phyloP scores from a whole-genome alignment of 371 early-diverging fungal species.

The Mucor ambiguus region DNA sequence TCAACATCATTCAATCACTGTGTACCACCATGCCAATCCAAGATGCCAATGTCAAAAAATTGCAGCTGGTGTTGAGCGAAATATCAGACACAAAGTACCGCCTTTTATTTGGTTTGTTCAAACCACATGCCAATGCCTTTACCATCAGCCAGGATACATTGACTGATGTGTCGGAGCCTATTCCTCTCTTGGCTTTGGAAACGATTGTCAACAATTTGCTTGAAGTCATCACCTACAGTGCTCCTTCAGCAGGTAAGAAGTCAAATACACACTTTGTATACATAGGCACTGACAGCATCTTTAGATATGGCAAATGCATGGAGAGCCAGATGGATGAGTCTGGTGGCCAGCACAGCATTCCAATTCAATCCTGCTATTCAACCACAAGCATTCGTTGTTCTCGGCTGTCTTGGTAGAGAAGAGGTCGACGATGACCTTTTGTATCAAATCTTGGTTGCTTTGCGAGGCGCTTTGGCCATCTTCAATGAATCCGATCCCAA shows the following conservation, averaged over 20 bases:
- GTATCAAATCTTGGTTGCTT: conserved; percentile 86
- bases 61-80: conserved; percentile 64
- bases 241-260: conserved; percentile 65
- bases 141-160: conserved; percentile 65
- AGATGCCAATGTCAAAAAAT: conserved; percentile 61
- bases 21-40: conserved; percentile 76
- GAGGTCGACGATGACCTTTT: conserved; percentile 88
- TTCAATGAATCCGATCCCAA: conserved; percentile 82
- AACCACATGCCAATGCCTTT: conserved; percentile 73
- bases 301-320: conserved; percentile 77
- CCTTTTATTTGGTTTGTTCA: conserved; percentile 79
- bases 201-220: conserved; percentile 79
- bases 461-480: conserved; percentile 82
- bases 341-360: conserved; percentile 91
- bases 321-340: conserved; percentile 90
- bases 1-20: conserved; percentile 88
- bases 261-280: neutral
- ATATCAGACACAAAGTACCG: conserved; percentile 79
- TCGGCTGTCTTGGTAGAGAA: conserved; percentile 86
- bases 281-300: neutral
- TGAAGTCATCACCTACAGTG: conserved; percentile 78
- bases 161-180: conserved; percentile 68
- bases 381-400: conserved; percentile 90
- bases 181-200: conserved; percentile 77
- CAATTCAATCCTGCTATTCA: conserved; percentile 92